Conservation (phyloP, 352 stramenopile species). For the Phytophthora pistaciae region DNA sequence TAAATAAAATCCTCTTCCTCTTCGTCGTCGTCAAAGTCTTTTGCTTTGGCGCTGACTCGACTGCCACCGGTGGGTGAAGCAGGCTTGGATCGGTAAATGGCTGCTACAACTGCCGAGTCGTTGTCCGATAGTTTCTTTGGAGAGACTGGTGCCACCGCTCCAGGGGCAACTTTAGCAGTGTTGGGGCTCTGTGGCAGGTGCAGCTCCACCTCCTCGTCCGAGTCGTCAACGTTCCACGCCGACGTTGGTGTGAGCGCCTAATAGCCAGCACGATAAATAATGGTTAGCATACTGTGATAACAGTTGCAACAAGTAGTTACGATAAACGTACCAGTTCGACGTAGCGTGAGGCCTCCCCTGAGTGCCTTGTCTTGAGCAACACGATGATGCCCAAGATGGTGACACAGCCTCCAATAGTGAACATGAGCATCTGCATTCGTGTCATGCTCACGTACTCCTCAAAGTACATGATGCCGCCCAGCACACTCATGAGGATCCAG, state of each 20-base stretch:
- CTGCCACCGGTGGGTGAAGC: slow-evolving; percentile 27
- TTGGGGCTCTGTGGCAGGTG: slow-evolving; percentile 59
- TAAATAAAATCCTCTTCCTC: slow-evolving; percentile 80
- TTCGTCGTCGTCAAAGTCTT: slow-evolving; percentile 57
- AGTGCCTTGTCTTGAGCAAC: slow-evolving; percentile 69
- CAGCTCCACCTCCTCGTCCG: slow-evolving; percentile 82
- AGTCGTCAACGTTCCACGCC: slow-evolving; percentile 84
- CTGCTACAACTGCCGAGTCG: slow-evolving; percentile 27
- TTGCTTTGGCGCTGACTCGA: slow-evolving; percentile 26
- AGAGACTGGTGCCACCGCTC: slow-evolving; percentile 11
- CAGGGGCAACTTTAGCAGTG: slow-evolving; percentile 31
- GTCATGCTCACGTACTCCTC: slow-evolving; percentile 92
- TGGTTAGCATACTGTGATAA: background rate
- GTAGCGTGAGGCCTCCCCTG: slow-evolving; percentile 56
- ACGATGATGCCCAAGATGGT: slow-evolving; percentile 86
- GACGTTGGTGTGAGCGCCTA: slow-evolving; percentile 82
- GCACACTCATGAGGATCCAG: slow-evolving; percentile 91
- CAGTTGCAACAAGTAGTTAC: slow-evolving; percentile 2
- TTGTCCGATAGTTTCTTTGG: slow-evolving; percentile 25
- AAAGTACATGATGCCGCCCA: slow-evolving; percentile 95
- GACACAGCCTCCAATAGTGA: slow-evolving; percentile 74
- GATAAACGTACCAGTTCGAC: slow-evolving; percentile 67
- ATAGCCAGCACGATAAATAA: slow-evolving; percentile 1
- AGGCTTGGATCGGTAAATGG: slow-evolving; percentile 31
- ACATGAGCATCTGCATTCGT: slow-evolving; percentile 78